phyloP scores from a whole-genome alignment of 2,329 filamentous ascomycete genomes.

The Colletotrichum incanum region DNA sequence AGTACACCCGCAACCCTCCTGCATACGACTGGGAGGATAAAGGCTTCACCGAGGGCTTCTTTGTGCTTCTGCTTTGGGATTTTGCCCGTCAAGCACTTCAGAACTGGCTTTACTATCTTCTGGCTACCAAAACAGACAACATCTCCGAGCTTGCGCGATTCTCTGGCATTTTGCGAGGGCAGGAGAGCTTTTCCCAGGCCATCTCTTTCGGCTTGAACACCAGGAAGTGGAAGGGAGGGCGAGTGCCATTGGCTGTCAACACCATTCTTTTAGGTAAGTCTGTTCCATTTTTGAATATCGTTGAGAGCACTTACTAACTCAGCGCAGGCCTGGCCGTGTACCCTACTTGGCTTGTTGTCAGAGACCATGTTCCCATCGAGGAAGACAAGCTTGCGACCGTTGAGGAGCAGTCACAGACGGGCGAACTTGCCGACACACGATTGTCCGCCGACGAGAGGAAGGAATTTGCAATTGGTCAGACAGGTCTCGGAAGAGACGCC shows the following conservation, averaged over 20 bases:
- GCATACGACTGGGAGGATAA: constrained; percentile 58
- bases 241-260: constrained; percentile 57
- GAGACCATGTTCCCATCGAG: constrained; percentile 50
- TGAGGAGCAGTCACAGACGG: constrained; percentile 22
- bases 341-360: constrained; percentile 52
- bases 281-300: no score
- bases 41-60: constrained; percentile 64
- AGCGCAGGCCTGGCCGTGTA: constrained; percentile 47
- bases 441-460: constrained; percentile 29
- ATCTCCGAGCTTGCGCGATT: constrained; percentile 65
- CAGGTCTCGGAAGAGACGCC: constrained; percentile 26
- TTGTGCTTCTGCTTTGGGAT: constrained; percentile 64
- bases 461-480: constrained; percentile 31
- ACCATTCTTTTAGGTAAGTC: constrained; percentile 56
- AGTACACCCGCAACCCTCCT: constrained; percentile 60
- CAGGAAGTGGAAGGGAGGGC: constrained; percentile 54
- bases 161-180: constrained; percentile 57
- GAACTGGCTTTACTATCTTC: constrained; percentile 71
- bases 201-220: constrained; percentile 59
- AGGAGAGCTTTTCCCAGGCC: constrained; percentile 59
- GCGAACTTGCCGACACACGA: constrained; percentile 16
- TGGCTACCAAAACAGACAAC: constrained; percentile 70
- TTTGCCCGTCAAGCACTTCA: constrained; percentile 68
- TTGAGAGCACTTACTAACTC: constrained; percentile 1
- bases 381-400: constrained; percentile 20